Evolutionary conservation across 768 basidiomycete genomes (phyloP).

Genomic region (Rhodosporidiobolus odoratus): DNA sequence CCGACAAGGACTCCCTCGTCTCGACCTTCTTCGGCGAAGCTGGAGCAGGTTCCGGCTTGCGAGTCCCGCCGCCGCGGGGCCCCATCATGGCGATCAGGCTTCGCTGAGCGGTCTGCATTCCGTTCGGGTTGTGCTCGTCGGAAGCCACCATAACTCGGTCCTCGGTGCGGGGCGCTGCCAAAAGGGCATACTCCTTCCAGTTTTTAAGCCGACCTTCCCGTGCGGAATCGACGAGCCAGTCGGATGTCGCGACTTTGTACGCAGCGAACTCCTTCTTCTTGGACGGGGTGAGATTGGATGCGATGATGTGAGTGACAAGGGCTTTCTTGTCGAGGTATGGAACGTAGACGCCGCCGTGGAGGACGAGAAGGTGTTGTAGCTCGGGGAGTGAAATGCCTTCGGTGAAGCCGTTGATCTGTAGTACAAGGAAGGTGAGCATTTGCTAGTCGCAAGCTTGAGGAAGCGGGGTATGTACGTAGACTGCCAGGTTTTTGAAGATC

Average conservation of each 20-base stretch:
- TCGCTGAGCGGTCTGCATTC: constrained; percentile 30
- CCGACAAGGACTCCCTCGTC: constrained; percentile 26
- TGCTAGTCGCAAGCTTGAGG: background rate
- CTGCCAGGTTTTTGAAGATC: constrained; percentile 67
- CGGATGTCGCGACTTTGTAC: constrained; percentile 83
- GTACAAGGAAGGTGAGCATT: background rate
- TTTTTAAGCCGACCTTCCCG: constrained; percentile 62
- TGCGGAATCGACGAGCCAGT: constrained; percentile 82
- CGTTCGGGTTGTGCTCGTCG: constrained; percentile 13
- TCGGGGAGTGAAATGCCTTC: constrained; percentile 61
- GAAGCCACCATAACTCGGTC: background rate
- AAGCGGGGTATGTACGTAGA: constrained; percentile 61
- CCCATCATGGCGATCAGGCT: constrained; percentile 29
- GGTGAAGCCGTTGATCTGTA: constrained; percentile 83
- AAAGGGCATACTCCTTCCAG: constrained; percentile 61
- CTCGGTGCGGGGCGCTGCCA: constrained; percentile 6
- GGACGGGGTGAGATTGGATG: constrained; percentile 79
- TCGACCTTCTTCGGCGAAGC: background rate
- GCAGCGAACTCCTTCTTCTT: constrained; percentile 82
- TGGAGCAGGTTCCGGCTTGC: background rate
- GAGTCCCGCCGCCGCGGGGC: background rate
- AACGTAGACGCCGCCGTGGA: constrained; percentile 75
- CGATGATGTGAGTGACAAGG: constrained; percentile 82
- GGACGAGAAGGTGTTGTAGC: constrained; percentile 68
- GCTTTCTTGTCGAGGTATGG: constrained; percentile 80